These are phyloP conservation scores for Suhomyces guaymorum DNA, from an alignment of 1,139 yeast genomes.

Conservation along the genomic window DNA sequence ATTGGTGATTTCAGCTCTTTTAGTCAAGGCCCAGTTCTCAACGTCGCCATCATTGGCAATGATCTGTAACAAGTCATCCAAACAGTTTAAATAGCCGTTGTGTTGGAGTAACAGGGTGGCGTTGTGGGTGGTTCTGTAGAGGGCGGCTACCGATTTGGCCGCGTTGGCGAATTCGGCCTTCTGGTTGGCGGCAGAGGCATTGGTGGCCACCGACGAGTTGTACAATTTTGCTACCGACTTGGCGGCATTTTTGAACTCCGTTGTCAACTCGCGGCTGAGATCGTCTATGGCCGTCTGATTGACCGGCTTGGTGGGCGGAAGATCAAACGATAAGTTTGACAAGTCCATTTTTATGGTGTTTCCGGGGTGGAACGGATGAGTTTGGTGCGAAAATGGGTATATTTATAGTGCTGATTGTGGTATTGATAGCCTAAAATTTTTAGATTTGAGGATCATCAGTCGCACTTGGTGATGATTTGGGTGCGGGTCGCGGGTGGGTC, in stretches of 20 bases:
- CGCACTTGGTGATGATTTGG: conserved; percentile 8
- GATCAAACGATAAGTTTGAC: conserved; percentile 51
- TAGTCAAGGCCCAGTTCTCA: conserved; percentile 54
- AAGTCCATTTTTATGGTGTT: conserved; percentile 46
- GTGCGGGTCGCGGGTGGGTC: too few relatives aligned
- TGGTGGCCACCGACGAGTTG: conserved; percentile 27
- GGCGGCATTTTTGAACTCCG: conserved; percentile 49
- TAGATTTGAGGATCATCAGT: neutral
- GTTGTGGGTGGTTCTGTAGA: conserved; percentile 55
- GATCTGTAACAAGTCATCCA: conserved; percentile 54
- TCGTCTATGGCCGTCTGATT: conserved; percentile 45
- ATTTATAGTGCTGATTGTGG: too few relatives aligned
- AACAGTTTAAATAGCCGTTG: conserved; percentile 58
- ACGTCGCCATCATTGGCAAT: conserved; percentile 50
- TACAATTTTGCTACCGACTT: conserved; percentile 47
- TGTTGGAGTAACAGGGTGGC: conserved; percentile 44
- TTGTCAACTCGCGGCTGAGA: conserved; percentile 43
- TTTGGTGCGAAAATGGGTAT: neutral
- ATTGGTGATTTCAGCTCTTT: conserved; percentile 47
- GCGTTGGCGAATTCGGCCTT: conserved; percentile 61
- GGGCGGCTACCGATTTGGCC: conserved; percentile 63
- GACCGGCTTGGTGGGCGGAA: conserved; percentile 52
- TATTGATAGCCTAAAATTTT: too few relatives aligned
- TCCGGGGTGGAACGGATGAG: neutral
- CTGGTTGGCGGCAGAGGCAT: conserved; percentile 13